Evolutionary conservation across 2,329 filamentous ascomycete species (phyloP), one percentile per base, ranked within the genome.

Genomic region (Colletotrichum godetiae): DNA sequence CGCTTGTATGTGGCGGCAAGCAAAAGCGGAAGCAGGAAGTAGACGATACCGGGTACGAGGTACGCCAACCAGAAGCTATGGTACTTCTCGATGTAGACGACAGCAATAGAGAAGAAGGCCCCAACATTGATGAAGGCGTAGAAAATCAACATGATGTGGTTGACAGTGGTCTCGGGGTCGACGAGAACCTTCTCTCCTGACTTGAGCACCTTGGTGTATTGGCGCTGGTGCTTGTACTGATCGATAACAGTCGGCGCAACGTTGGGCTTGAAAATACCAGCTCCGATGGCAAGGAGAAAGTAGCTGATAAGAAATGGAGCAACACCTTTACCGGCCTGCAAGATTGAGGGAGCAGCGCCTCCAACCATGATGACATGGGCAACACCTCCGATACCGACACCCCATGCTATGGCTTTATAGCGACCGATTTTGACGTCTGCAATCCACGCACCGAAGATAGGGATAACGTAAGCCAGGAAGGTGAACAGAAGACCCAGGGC

Each of bases 221-320:
- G 57, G 6, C 49, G 49, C 7, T 74, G 67, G 52, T 74, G 72
- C 3, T 84, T 86, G 78, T 92, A 88, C 78, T 94, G 92, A 75
- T 94, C 92, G 12, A 92, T 89, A 33, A 94, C 87, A 22, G 93
- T 83, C 0, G 92, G 91, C 0, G 91, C 90, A 49, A 95, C 91
- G 75, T 94, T 94, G 52, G 91, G 84, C 84, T 95, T 95, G 86
- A 95, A 94, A 82, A 86, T 85, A 74, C 83, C 92, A 8, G 92
- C 93, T 61, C 93, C 93, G 12, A 94, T 78, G 5, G 85, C 80
- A 6, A 87, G 80, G 27, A 86, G 82, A 76, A 87, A 88, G 66
- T 88, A 82, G 5, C 92, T 91, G 78, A 94, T 88, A 77, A 94
- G 89, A 68, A 86, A 85, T 29, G 90, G 90, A 1, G 86, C 84